A percentile compares a stretch with the other conserved stretches of the same genome.
These are phyloP conservation scores for Zasmidium angulare DNA, from an alignment of 2,329 filamentous ascomycete genomes.

Conservation along the genomic window DNA sequence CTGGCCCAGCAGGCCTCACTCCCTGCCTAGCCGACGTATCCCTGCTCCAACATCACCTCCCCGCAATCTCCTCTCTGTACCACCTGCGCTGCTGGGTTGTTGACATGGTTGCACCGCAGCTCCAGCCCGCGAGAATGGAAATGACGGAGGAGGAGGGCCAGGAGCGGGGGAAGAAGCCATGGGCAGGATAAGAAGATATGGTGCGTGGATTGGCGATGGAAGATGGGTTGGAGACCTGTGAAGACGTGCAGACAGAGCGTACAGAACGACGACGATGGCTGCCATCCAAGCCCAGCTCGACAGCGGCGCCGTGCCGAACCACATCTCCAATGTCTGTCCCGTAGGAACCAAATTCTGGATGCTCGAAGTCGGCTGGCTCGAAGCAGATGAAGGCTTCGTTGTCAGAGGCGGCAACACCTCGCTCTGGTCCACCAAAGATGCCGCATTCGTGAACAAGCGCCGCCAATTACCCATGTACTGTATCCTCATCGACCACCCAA, in stretches of 20 bases:
- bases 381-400: slow-evolving; percentile 50
- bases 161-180: too few species aligned
- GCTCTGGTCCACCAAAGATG: slow-evolving; percentile 34
- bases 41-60: background rate
- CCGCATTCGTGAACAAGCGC: slow-evolving; percentile 43
- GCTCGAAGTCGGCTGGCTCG: slow-evolving; percentile 44
- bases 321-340: slow-evolving; percentile 41
- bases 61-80: background rate
- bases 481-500: slow-evolving; percentile 47
- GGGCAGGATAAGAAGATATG: too few species aligned
- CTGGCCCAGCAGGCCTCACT: background rate
- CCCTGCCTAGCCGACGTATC: background rate
- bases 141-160: background rate
- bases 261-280: slow-evolving; percentile 3
- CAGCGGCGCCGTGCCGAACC: slow-evolving; percentile 33
- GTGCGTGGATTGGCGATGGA: too few species aligned
- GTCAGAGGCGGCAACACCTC: slow-evolving; percentile 44
- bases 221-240: background rate
- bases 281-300: slow-evolving; percentile 34
- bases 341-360: slow-evolving; percentile 49
- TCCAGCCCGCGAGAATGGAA: background rate
- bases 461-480: slow-evolving; percentile 44
- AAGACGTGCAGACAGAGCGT: background rate
- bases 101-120: background rate
- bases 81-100: background rate